Conservation (phyloP, 192 early-diverging fungal genomes). For the Coemansia sp. region DNA sequence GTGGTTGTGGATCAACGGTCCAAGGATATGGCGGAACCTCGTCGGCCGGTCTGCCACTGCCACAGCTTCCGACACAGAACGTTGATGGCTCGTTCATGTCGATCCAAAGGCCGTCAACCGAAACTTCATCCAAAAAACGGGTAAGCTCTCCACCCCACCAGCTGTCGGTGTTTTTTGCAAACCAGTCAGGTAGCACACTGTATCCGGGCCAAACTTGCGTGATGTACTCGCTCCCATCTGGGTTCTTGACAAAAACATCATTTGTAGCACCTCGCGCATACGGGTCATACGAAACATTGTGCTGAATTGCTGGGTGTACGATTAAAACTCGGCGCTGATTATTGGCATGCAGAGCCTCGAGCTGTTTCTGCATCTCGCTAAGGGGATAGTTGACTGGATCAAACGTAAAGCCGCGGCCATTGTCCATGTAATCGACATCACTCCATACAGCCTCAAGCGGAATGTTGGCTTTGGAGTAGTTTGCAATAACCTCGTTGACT, state of each 20-base stretch:
- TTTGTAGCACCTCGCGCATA: constrained; percentile 53
- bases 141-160: constrained; percentile 55
- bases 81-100: constrained; percentile 70
- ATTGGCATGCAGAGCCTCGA: constrained; percentile 41
- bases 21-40: constrained; percentile 19
- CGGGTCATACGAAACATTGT: constrained; percentile 48
- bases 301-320: constrained; percentile 63
- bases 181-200: constrained; percentile 66
- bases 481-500: constrained; percentile 55
- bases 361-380: constrained; percentile 48
- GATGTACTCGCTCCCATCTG: constrained; percentile 53
- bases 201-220: constrained; percentile 67
- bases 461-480: constrained; percentile 56
- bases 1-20: constrained; percentile 5
- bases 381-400: constrained; percentile 57
- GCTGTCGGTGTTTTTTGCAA: constrained; percentile 49
- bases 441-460: constrained; percentile 66
- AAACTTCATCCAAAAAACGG: constrained; percentile 29
- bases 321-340: constrained; percentile 63
- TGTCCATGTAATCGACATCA: constrained; percentile 74
- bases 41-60: constrained; percentile 22
- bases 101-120: constrained; percentile 64
- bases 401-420: constrained; percentile 59
- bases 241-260: constrained; percentile 60
- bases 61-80: constrained; percentile 63